A percentile compares a stretch with the other conserved stretches of the same genome.
Conservation (phyloP, 75 land plant genomes). For the Azolla pinnata region DNA sequence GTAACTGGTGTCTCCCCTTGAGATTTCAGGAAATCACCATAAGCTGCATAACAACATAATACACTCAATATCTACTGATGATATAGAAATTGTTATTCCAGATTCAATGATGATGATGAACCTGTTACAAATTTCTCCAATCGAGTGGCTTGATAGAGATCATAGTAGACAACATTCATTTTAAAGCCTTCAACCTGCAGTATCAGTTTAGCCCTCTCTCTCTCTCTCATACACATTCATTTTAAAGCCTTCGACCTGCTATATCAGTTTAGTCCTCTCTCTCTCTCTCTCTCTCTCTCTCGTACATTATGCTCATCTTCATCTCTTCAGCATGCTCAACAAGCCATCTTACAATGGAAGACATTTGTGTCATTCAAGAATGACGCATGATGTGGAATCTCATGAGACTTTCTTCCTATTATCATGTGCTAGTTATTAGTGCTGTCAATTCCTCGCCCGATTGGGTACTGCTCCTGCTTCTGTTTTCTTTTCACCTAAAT, state of each 20-base stretch:
- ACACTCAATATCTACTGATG: background rate
- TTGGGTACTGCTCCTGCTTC: too few relatives aligned
- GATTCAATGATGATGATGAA: constrained; percentile 8
- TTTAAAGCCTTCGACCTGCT: background rate
- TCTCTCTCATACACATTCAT: background rate
- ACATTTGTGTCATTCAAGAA: too few relatives aligned
- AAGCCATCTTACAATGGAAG: too few relatives aligned
- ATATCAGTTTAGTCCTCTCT: background rate
- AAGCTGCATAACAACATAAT: constrained; percentile 40
- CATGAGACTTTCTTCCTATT: too few relatives aligned
- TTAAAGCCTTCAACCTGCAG: constrained; percentile 98
- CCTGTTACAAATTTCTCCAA: constrained; percentile 97
- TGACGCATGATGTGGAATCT: too few relatives aligned
- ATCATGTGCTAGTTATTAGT: too few relatives aligned
- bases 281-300: background rate
- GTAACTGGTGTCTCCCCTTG: constrained; percentile 90
- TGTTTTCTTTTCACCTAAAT: too few relatives aligned
- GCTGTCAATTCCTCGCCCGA: too few relatives aligned
- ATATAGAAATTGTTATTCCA: background rate
- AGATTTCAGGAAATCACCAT: constrained; percentile 81
- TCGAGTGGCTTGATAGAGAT: constrained; percentile 75
- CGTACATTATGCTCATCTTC: background rate
- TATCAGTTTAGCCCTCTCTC: too few relatives aligned
- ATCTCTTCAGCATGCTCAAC: background rate
- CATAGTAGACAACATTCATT: constrained; percentile 95